Conservation (phyloP, 768 basidiomycete genomes). For the Chalciporus piperatus region DNA sequence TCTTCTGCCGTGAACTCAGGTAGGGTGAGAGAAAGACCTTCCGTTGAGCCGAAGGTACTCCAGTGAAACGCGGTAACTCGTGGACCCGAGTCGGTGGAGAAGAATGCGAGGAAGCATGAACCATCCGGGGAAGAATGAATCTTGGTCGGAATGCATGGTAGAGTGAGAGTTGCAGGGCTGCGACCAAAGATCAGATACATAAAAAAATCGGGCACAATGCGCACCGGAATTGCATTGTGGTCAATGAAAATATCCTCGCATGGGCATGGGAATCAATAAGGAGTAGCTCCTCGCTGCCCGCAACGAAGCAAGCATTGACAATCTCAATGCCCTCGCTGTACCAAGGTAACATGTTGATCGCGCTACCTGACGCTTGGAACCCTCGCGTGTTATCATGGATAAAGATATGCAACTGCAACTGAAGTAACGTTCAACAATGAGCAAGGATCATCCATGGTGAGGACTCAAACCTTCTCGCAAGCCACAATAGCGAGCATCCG, state of each 20-base stretch:
- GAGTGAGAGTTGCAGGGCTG: slow-evolving; percentile 46
- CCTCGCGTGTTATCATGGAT: slow-evolving; percentile 47
- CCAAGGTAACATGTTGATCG: slow-evolving; percentile 46
- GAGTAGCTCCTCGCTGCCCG: slow-evolving; percentile 52
- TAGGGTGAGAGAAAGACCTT: slow-evolving; percentile 40
- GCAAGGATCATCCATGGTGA: background rate
- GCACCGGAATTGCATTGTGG: slow-evolving; percentile 54
- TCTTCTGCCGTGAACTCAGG: slow-evolving; percentile 25
- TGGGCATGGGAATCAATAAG: slow-evolving; percentile 44
- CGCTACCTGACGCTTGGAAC: slow-evolving; percentile 41
- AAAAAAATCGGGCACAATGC: background rate
- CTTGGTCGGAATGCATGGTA: slow-evolving; percentile 32
- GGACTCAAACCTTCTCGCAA: slow-evolving; percentile 37
- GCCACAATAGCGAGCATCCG: slow-evolving; percentile 47
- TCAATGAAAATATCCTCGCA: slow-evolving; percentile 51
- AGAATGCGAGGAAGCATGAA: slow-evolving; percentile 44
- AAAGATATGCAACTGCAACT: slow-evolving; percentile 45
- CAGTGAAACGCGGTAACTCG: slow-evolving; percentile 48
- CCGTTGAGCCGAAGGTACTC: slow-evolving; percentile 53
- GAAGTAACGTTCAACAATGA: background rate
- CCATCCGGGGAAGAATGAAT: slow-evolving; percentile 55
- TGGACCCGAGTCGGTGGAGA: slow-evolving; percentile 15
- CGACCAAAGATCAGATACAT: background rate
- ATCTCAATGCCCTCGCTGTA: slow-evolving; percentile 38
- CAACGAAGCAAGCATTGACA: slow-evolving; percentile 41